Percentiles rank a stretch among this genome's conserved stretches.
phyloP scores from a whole-genome alignment of 768 basidiomycete genomes.

The Butyriboletus loyo region DNA sequence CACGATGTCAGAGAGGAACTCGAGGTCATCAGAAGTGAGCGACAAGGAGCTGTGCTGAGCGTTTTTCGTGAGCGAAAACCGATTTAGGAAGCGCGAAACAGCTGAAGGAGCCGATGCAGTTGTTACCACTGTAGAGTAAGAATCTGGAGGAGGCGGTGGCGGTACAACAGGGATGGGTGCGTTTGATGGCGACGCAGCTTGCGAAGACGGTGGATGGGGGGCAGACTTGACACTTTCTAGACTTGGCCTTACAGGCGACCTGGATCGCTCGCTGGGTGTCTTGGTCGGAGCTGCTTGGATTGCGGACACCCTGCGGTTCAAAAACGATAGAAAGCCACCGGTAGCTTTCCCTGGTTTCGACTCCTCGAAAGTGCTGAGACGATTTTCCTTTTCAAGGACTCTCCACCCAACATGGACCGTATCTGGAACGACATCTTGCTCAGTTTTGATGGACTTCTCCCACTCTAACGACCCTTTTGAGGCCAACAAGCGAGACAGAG shows the following conservation, averaged over 20 bases:
- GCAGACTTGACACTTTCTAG: conserved; percentile 24
- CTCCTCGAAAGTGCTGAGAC: conserved; percentile 30
- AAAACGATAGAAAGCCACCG: conserved; percentile 71
- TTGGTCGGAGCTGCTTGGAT: conserved; percentile 21
- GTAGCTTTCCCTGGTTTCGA: conserved; percentile 47
- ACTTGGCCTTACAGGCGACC: conserved; percentile 30
- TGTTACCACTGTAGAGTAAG: conserved; percentile 1
- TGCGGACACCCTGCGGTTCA: conserved; percentile 44
- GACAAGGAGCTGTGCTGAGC: conserved; percentile 55
- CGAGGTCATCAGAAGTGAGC: conserved; percentile 76
- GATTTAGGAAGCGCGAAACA: conserved; percentile 78
- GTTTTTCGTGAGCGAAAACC: conserved; percentile 57
- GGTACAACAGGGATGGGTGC: conserved; percentile 11
- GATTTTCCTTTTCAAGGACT: conserved; percentile 55
- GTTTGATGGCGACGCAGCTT: conserved; percentile 17
- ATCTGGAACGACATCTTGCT: conserved; percentile 46
- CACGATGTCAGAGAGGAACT: conserved; percentile 70
- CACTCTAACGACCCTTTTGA: conserved; percentile 75
- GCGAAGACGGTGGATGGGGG: conserved; percentile 6
- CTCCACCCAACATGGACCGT: conserved; percentile 69
- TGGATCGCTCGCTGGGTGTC: conserved; percentile 15
- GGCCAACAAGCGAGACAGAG: conserved; percentile 64
- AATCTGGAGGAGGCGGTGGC: conserved; percentile 3
- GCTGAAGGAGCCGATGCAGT: conserved; percentile 50
- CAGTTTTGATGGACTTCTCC: conserved; percentile 64